phyloP scores from a whole-genome alignment of 1,284 basidiomycete genomes.

The Apiotrichum sp. region DNA sequence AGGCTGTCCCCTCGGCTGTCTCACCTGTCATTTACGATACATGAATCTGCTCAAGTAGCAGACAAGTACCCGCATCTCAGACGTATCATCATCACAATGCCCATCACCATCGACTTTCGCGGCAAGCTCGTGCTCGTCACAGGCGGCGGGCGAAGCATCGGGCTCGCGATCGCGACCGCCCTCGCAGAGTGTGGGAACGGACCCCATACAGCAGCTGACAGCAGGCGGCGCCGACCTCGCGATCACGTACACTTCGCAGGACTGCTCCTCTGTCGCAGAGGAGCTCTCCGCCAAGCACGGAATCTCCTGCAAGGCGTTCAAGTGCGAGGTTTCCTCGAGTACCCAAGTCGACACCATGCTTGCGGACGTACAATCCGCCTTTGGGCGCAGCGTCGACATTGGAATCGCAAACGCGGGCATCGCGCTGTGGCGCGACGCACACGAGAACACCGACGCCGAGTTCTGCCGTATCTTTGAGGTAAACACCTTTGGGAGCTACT shows the following conservation, averaged over 20 bases:
- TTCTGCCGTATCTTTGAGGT: slow-evolving; percentile 33
- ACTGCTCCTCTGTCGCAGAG: slow-evolving; percentile 16
- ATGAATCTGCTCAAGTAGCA: no score
- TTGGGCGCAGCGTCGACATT: slow-evolving; percentile 2
- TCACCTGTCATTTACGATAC: no score
- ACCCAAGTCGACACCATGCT: slow-evolving; percentile 25
- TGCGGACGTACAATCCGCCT: slow-evolving; percentile 1
- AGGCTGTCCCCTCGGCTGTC: no score
- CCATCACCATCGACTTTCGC: slow-evolving; percentile 23
- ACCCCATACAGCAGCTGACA: no score
- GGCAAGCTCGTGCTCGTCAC: slow-evolving; percentile 34
- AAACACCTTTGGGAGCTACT: slow-evolving; percentile 42
- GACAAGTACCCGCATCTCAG: no score
- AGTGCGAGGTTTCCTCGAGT: slow-evolving; percentile 32
- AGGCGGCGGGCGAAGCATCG: slow-evolving; percentile 31
- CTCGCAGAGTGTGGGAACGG: slow-evolving; percentile 16
- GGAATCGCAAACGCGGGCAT: slow-evolving; percentile 21
- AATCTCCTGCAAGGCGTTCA: slow-evolving; percentile 22
- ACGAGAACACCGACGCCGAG: slow-evolving; percentile 41
- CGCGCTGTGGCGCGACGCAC: slow-evolving; percentile 36
- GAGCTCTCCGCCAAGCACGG: slow-evolving; percentile 13
- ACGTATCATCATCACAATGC: neutral
- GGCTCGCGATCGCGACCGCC: slow-evolving; percentile 27
- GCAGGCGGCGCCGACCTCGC: slow-evolving; percentile 34
- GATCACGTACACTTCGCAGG: slow-evolving; percentile 42